Base-by-base conservation (phyloP, 768 basidiomycete genomes). In the Mrakia gelida region DNA sequence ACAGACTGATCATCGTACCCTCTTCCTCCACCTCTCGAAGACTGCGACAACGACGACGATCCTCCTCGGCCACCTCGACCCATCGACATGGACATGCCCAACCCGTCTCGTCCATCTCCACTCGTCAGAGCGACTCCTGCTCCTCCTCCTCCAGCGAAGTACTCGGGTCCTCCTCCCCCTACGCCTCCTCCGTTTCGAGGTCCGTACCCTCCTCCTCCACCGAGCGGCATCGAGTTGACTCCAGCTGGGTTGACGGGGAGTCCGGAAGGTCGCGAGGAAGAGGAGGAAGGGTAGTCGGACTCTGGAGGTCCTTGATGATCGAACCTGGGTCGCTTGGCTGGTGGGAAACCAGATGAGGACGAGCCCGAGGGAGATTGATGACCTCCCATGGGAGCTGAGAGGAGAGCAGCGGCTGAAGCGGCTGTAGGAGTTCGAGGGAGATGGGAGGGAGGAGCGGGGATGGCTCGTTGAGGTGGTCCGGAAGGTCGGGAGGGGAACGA, bases 291-390 rank as follows among this genome's bases (percentile, higher is more conserved):
- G 67, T 70, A 70, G 41, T 70, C 67, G 85, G 85, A 63, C 86
- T 83, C 78, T 84, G 81, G 74, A 86, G 86, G 82, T 87, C 85
- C 81, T 84, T 83, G 83, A 82, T 13, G 89, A 88, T 96, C 95
- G 82, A 95, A 95, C 62, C 94, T 89, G 81, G 91, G 93, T 74
- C 95, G 87, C 84, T 97, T 97, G 1, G 94, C 94, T 3, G 95
- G 94, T 13, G 95, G 95, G 75, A 83, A 81, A n/a, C 79, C 76
- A 80, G 80, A 79, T 59, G 79, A 18, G 78, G 70, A 85, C 88
- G 80, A 85, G 8, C 38, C 38, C 80, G 79, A 13, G 75, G 70
- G 85, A 88, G 80, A 85, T 88, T 75, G 85, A 86, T 80, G 87
- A 88, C 67, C 49, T 52, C 49, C 67, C 67, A 70, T 70, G 23